Conservation (phyloP, 73 alveolate species). For the Durusdinium trenchii region DNA sequence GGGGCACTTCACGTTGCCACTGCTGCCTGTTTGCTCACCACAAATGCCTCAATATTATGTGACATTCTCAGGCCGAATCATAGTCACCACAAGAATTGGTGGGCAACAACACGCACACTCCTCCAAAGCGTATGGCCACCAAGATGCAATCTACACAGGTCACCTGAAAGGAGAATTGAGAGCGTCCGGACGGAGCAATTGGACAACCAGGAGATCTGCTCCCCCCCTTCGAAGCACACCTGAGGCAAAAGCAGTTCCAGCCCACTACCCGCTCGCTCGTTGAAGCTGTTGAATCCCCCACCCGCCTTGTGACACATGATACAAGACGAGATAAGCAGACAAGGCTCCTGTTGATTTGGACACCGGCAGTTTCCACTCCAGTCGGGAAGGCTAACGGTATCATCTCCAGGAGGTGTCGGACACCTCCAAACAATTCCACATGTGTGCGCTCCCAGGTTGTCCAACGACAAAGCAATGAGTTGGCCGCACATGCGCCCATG, state of each 20-base stretch:
- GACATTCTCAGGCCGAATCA: not conserved
- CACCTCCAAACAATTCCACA: conserved; percentile 54
- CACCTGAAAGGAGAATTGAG: conserved; percentile 58
- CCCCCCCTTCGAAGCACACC: conserved; percentile 73
- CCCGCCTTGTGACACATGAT: too few species aligned
- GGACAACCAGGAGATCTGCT: conserved; percentile 70
- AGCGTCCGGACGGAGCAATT: conserved; percentile 67
- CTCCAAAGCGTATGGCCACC: not conserved
- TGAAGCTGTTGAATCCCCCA: too few species aligned
- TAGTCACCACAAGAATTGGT: not conserved
- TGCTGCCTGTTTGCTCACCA: conserved; percentile 7
- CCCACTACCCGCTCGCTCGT: not conserved
- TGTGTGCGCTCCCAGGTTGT: not conserved
- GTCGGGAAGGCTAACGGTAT: conserved; percentile 57
- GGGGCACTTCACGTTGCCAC: conserved; percentile 67
- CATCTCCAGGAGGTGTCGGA: conserved; percentile 50
- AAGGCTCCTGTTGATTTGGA: not conserved
- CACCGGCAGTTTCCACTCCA: conserved; percentile 78
- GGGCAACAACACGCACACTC: not conserved
- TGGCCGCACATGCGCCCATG: too few species aligned
- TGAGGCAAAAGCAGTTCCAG: not conserved
- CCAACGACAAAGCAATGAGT: not conserved
- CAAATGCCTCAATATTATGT: not conserved
- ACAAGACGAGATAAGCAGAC: not conserved
- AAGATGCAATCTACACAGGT: conserved; percentile 62